Percentiles rank a stretch among this genome's conserved stretches.
These are phyloP conservation scores for Aspergillus sparsus DNA, from an alignment of 495 filamentous ascomycete genomes.

Conservation along the genomic window DNA sequence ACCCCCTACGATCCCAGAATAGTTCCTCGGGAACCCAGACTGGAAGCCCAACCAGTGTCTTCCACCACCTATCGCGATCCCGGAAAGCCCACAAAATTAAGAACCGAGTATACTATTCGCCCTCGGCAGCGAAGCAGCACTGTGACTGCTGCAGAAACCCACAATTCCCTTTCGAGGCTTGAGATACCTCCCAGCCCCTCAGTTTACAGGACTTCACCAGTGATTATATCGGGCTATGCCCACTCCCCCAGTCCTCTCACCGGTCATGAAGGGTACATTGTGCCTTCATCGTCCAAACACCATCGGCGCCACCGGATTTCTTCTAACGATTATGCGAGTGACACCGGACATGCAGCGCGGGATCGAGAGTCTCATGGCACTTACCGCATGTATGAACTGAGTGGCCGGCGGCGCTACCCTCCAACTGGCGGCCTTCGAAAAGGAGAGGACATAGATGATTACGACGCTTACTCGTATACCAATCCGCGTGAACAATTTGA, in stretches of 20 bases:
- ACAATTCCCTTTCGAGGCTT: conserved; percentile 24
- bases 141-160: conserved; percentile 32
- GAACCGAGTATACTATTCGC: conserved; percentile 48
- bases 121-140: conserved; percentile 44
- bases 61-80: conserved; percentile 39
- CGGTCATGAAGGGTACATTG: conserved; percentile 31
- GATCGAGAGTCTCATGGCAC: conserved; percentile 21
- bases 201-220: conserved; percentile 31
- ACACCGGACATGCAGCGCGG: conserved; percentile 34
- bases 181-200: conserved; percentile 31
- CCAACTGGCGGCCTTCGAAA: conserved; percentile 39
- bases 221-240: conserved; percentile 31
- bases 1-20: conserved; percentile 32
- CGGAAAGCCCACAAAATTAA: conserved; percentile 35
- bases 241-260: conserved; percentile 37
- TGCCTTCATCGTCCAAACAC: conserved; percentile 31
- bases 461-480: conserved; percentile 69
- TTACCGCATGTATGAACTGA: conserved; percentile 31
- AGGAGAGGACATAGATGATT: conserved; percentile 62
- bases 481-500: conserved; percentile 68
- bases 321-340: conserved; percentile 45
- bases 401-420: conserved; percentile 32
- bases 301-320: conserved; percentile 34
- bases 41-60: conserved; percentile 43
- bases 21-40: conserved; percentile 26